These are phyloP conservation scores for Leucocoprinus sp. DNA, from an alignment of 768 basidiomycete species.

Conservation along the genomic window DNA sequence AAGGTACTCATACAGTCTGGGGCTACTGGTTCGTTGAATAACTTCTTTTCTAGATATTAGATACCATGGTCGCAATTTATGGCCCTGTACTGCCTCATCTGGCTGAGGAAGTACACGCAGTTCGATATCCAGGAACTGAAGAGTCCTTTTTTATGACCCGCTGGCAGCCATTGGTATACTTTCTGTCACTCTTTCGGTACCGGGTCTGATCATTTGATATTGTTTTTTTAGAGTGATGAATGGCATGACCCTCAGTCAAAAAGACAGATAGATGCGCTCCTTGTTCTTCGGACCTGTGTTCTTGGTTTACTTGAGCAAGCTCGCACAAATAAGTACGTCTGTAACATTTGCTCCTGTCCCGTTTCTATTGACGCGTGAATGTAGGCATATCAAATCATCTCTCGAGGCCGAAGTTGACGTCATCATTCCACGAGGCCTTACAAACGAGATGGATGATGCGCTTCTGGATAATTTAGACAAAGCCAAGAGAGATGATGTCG, in stretches of 20 bases:
- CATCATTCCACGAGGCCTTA: constrained; percentile 32
- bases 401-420: constrained; percentile 72
- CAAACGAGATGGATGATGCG: not conserved
- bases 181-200: not conserved
- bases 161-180: constrained; percentile 65
- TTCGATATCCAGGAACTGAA: constrained; percentile 23
- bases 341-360: not conserved
- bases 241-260: constrained; percentile 58
- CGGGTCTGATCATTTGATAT: not conserved
- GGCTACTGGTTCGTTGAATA: no score
- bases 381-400: constrained; percentile 64
- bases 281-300: constrained; percentile 53
- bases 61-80: constrained; percentile 58
- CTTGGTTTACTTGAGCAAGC: constrained; percentile 70
- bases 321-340: constrained; percentile 60
- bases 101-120: constrained; percentile 77
- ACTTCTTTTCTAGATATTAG: constrained; percentile 55
- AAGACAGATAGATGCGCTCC: constrained; percentile 53
- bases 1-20: constrained; percentile 34
- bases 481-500: not conserved
- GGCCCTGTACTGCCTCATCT: constrained; percentile 88
- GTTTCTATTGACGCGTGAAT: constrained; percentile 2
- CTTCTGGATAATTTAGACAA: not conserved
- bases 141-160: constrained; percentile 60
- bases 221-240: constrained; percentile 34